Evolutionary conservation across 371 early-diverging fungal genomes (phyloP).

Genomic region (Mucor piriformis): DNA sequence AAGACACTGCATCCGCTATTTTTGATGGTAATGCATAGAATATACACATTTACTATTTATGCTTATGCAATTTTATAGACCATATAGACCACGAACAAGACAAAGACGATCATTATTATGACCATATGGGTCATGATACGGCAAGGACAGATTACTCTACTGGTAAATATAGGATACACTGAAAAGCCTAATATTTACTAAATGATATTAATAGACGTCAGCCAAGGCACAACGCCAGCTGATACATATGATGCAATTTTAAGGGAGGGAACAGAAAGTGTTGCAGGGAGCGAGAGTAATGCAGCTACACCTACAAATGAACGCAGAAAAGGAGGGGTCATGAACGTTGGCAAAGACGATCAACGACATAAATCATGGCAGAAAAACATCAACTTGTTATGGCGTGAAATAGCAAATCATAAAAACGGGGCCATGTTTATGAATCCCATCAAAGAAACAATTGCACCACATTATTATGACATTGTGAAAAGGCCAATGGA

Average conservation of each 20-base stretch:
- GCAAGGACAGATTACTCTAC: conserved; percentile 24
- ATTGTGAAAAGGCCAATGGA: conserved; percentile 84
- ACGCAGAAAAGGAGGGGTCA: background rate
- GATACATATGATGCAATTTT: conserved; percentile 11
- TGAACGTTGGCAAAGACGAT: conserved; percentile 21
- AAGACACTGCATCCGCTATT: background rate
- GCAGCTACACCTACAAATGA: conserved; percentile 22
- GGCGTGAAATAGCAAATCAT: conserved; percentile 87
- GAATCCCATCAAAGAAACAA: conserved; percentile 77
- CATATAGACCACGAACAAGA: background rate
- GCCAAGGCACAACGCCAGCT: conserved; percentile 28
- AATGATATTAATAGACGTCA: conserved; percentile 14
- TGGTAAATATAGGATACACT: background rate
- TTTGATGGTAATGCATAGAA: background rate
- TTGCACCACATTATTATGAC: conserved; percentile 76
- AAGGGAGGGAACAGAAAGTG: conserved; percentile 32
- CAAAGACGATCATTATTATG: conserved; percentile 5
- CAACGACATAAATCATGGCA: conserved; percentile 62
- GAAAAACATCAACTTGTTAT: conserved; percentile 75
- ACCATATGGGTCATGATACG: conserved; percentile 7
- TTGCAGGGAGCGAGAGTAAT: conserved; percentile 37
- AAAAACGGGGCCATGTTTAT: conserved; percentile 83
- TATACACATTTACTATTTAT: background rate
- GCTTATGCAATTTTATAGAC: background rate
- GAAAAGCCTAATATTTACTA: background rate